Base-by-base conservation (phyloP, 2,329 filamentous ascomycete species). In the Phaeosphaeria sp. region DNA sequence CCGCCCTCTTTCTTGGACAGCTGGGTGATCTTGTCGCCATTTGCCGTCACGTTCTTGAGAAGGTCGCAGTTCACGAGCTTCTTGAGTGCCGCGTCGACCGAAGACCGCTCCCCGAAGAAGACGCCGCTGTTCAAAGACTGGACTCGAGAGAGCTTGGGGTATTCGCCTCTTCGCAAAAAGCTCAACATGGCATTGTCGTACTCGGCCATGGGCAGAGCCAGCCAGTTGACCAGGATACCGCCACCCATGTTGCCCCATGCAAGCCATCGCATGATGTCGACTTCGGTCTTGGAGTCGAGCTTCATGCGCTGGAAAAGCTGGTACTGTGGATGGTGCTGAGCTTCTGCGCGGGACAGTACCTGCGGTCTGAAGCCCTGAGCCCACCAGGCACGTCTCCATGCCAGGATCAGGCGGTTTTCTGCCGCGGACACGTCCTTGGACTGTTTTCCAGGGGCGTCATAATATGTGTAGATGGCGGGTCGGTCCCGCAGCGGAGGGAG, bases 341-440 rank as follows among this genome's bases (percentile, higher is more conserved):
- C 93, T 73, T 98, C 94, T 1, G 85, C 87, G 17, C 87, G 85
- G 50, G 90, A 89, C 55, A 98, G 79, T 42, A 98, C 90, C 7
- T 95, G 83, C 0, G 95, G 94, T 61, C 84, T 88, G 79, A 98
- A 97, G 11, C 94, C 95, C 69, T 96, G 88, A 0, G 93, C 92
- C 91, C 92, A 98, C 93, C 94, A 98, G 2, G 94, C 93, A 46
- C 92, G 86, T 59, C 93, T 86, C 95, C 95, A 98, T 52, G 91
- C 90, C 56, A 96, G 81, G 49, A 98, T 83, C 58, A 98, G 80
- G 57, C 89, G 85, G 71, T 89, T 89, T 74, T 97, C 91, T 3
- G 91, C 90, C 58, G 90, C 85, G 66, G 86, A 86, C 50, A 86
- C 84, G 18, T 85, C 84, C 49, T 85, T 82, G 30, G 90, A 85